These are phyloP conservation scores for Noccaea bulbosa DNA, from an alignment of 345 rosid genomes.

Conservation along the genomic window DNA sequence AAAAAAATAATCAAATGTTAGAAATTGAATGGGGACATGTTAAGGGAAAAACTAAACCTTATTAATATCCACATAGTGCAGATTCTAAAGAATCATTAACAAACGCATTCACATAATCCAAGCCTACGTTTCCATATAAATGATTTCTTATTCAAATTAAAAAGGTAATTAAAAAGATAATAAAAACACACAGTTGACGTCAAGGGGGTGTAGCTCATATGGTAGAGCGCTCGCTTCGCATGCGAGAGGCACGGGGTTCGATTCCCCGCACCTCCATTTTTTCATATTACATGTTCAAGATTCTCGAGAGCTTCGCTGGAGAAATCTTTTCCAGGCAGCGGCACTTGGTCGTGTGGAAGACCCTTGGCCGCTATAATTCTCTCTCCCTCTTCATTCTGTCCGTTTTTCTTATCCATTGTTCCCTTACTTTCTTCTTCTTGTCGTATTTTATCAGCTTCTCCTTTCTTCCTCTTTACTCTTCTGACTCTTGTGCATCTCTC, in stretches of 20 bases:
- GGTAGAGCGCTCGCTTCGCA: slow-evolving; percentile 99
- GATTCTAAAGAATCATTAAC: too few relatives aligned
- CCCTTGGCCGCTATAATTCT: neutral
- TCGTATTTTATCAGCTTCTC: slow-evolving; percentile 6
- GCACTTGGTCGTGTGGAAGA: slow-evolving; percentile 24
- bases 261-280: slow-evolving; percentile 88
- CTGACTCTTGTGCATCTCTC: neutral
- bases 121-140: too few relatives aligned
- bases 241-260: slow-evolving; percentile 99
- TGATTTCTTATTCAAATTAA: neutral
- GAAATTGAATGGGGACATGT: neutral
- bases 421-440: slow-evolving; percentile 8
- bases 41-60: neutral
- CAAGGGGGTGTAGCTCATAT: slow-evolving; percentile 43
- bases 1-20: neutral
- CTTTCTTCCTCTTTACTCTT: neutral
- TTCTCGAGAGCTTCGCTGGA: slow-evolving; percentile 31
- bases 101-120: too few relatives aligned
- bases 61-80: neutral
- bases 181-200: neutral
- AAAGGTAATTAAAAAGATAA: neutral
- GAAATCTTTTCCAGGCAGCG: slow-evolving; percentile 19
- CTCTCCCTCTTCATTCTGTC: neutral
- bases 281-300: neutral
- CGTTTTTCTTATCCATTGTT: neutral